phyloP scores from a whole-genome alignment of 2,329 filamentous ascomycete species.

The Bertia moriformis region DNA sequence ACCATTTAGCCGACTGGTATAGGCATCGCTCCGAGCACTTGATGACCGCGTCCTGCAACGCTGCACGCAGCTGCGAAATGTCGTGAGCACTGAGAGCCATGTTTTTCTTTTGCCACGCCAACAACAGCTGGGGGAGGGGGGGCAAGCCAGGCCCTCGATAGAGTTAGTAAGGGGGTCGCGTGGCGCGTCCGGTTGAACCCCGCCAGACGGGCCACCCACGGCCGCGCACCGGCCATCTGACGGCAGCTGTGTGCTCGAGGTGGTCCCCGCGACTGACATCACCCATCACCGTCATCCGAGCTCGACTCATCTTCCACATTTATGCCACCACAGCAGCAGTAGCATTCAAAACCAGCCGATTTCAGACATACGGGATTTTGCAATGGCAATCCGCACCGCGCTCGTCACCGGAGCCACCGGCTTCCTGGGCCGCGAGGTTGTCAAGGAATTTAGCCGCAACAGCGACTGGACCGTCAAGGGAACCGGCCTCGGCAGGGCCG shows the following conservation, averaged over 20 bases:
- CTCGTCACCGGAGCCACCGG: conserved; percentile 77
- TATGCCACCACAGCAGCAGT: no score
- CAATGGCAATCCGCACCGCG: conserved; percentile 32
- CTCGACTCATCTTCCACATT: no score
- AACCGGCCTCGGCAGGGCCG: conserved; percentile 60
- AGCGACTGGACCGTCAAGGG: conserved; percentile 58
- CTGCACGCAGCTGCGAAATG: conserved; percentile 49
- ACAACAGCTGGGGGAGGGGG: no score
- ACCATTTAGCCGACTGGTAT: conserved; percentile 97
- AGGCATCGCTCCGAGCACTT: conserved; percentile 90
- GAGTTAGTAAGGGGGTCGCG: no score
- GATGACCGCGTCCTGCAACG: conserved; percentile 71
- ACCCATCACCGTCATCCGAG: no score
- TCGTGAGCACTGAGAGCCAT: conserved; percentile 41
- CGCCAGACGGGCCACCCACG: no score
- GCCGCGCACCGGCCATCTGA: no score
- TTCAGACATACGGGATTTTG: background rate
- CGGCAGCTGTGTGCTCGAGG: no score
- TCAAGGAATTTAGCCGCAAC: conserved; percentile 52
- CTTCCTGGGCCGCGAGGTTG: conserved; percentile 66
- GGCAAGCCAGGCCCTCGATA: no score
- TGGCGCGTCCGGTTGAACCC: no score
- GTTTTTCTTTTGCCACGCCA: conserved; percentile 27
- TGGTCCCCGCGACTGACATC: no score
- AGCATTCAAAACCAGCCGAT: no score